Evolutionary conservation across 1,284 basidiomycete genomes (phyloP), one percentile per base, ranked within the genome.

Genomic region (Takashimella tepidaria): DNA sequence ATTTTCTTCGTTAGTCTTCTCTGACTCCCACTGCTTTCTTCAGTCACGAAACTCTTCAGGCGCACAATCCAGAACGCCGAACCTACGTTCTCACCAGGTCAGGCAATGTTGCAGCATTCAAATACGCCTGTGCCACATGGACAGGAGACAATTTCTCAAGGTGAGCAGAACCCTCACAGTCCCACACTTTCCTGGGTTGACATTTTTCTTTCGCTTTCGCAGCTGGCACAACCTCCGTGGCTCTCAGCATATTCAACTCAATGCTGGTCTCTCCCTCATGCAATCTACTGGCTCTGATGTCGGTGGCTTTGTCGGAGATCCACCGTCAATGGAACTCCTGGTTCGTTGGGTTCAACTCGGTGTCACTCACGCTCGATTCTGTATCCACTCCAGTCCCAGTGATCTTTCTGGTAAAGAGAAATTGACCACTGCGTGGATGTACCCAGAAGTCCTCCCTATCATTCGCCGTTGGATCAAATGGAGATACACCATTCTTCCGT

Each of bases 341-440:
- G 61, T 67, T 1, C 55, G 69, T 20, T 71, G 69, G 69, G 63
- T 68, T 2, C 69, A 71, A 51, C 60, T 61, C 19, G 63, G 63
- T 40, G 56, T 37, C 31, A 37, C 31, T 16, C 58, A 61, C 47
- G 50, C 58, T 12, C 48, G 60, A 20, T 59, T 61, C 52, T 61
- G 57, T 47, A 62, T 69, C 50, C 69, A 69, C 54, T 73, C 74
- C 8, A 68, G 68, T 59, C 67, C 69, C 47, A 58, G 67, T 12
- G 72, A 74, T 53, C 61, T 62, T 0, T 57, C 59, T 11, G 74
- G 75, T 3, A 62, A 63, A 31, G 68, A 64, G 37, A 60, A 64
- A 37, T 73, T 73, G 43, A 77, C 75, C 56, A 53, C 66, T 5
- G 74, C 75, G 6, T 77, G 75, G 75, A 76, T 77, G 75, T 68